These are phyloP conservation scores for Isatis tinctoria DNA, from an alignment of 345 rosid species.

Conservation along the genomic window DNA sequence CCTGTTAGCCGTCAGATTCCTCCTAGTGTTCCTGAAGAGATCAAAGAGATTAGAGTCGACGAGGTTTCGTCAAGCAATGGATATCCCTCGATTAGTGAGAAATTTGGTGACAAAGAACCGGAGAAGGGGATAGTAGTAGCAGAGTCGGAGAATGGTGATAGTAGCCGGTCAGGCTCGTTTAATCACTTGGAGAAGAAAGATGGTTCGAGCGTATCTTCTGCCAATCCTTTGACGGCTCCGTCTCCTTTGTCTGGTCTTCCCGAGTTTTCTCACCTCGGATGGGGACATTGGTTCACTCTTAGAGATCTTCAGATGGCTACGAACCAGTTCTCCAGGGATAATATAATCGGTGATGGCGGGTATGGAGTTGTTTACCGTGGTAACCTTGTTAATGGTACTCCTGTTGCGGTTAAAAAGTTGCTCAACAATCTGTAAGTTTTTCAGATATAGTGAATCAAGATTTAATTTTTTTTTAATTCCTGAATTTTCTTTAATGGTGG, in stretches of 20 bases:
- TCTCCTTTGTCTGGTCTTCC: slow-evolving; percentile 89
- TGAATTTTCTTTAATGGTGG: slow-evolving; percentile 8
- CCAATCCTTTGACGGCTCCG: slow-evolving; percentile 62
- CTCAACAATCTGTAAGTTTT: slow-evolving; percentile 79
- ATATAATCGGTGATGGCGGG: slow-evolving; percentile 56
- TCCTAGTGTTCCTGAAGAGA: slow-evolving; percentile 63
- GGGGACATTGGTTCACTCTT: slow-evolving; percentile 99
- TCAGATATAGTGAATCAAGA: neutral
- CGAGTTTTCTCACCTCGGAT: slow-evolving; percentile 87
- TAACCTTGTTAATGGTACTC: slow-evolving; percentile 63
- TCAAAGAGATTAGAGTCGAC: slow-evolving; percentile 82
- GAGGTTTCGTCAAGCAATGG: slow-evolving; percentile 59
- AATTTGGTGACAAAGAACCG: slow-evolving; percentile 24
- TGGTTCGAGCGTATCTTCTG: slow-evolving; percentile 44
- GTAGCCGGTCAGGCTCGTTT: slow-evolving; percentile 64
- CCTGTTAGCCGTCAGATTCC: slow-evolving; percentile 47
- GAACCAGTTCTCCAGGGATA: slow-evolving; percentile 56
- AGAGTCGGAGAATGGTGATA: slow-evolving; percentile 51
- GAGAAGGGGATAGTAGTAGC: slow-evolving; percentile 29
- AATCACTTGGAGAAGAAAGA: slow-evolving; percentile 49
- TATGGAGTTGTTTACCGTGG: slow-evolving; percentile 93
- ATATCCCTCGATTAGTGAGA: slow-evolving; percentile 27
- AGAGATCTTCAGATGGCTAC: slow-evolving; percentile 87
- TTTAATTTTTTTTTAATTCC: neutral
- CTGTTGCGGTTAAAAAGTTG: slow-evolving; percentile 92